Percentiles rank a stretch among this genome's conserved stretches.
These are phyloP conservation scores for Schoenoplectus tabernaemontani DNA, from an alignment of 202 grass and related monocot genomes.

Conservation along the genomic window DNA sequence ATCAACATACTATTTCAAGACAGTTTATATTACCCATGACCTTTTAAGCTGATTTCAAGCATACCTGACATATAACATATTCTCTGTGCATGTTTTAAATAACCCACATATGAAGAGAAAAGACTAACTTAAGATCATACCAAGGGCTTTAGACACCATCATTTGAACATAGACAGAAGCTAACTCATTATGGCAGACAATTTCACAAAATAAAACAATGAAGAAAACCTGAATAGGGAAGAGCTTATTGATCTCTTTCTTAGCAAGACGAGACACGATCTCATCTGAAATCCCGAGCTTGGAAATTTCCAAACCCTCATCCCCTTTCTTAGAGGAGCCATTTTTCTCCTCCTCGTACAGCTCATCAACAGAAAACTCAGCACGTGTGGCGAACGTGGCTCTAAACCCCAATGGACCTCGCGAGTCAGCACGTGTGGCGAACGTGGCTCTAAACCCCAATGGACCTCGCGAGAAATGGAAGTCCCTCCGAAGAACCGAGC, in stretches of 20 bases:
- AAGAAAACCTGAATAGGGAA: constrained; percentile 80
- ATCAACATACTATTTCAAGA: no score
- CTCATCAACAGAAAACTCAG: constrained; percentile 27
- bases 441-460: no score
- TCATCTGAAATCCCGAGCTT: constrained; percentile 63
- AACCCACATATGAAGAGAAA: no score
- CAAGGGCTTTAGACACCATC: no score
- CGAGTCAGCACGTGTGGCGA: no score
- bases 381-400: constrained; percentile 11
- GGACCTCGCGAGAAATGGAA: constrained; percentile 36
- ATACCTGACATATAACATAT: no score
- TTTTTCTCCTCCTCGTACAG: constrained; percentile 35
- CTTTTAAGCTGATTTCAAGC: no score
- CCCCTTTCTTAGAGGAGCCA: constrained; percentile 16
- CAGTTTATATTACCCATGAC: no score
- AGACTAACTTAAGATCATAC: no score
- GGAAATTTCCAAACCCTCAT: constrained; percentile 58
- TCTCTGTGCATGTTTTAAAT: no score
- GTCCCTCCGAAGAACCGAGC: constrained; percentile 22
- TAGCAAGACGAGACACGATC: constrained; percentile 61
- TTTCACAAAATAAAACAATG: not conserved
- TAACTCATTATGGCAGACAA: no score
- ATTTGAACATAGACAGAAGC: no score
- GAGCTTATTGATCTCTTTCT: constrained; percentile 64
- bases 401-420: constrained; percentile 51